Evolutionary conservation across 2,329 filamentous ascomycete genomes (phyloP), one percentile per base, ranked within the genome.

Genomic region (Clarireedia sp.): DNA sequence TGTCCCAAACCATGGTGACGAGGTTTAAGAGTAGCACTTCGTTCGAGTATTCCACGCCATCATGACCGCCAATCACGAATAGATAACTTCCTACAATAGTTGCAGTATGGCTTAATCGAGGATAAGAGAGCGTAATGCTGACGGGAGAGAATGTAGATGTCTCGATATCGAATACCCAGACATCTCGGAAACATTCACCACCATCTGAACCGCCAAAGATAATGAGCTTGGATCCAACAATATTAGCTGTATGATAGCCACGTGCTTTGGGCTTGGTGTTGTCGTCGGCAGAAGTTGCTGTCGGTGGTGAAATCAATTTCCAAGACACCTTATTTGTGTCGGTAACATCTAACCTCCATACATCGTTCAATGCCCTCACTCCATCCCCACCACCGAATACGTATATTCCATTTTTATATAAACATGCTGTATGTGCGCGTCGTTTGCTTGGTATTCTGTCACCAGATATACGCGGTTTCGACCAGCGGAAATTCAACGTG

Each of bases 1-100:
- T 78, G 66, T 87, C 84, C 84, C 84, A 87, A n/a, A 81, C 78
- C 84, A 87, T 87, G 41, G 82, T 87, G 36, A 87, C 83, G 5
- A 87, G 74, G 66, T 87, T 87, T 33, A 87, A 74, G 50, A 87
- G 72, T 55, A 87, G 72, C 47, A 87, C 80, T 62, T 87, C 83
- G 70, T 85, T 85, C 55, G 78, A 81, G 71, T 87, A 87, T 67
- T 86, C 83, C 64, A 78, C 79, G 48, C 84, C 84, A 67, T 87
- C 84, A 69, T 87, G 84, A 24, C 84, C 84, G 46, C 84, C 84
- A 12, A 87, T 76, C 17, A 87, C 81, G 61, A 87, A 87, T 1
- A 87, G 75, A 64, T 86, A 87, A 4, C 81, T 85, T 16, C 84
- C 84, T 14, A 87, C 82, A 43, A 87, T 79, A 17, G 83, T 87